These are phyloP conservation scores for Noccaea bulbosa DNA, from an alignment of 345 rosid species.

Conservation along the genomic window DNA sequence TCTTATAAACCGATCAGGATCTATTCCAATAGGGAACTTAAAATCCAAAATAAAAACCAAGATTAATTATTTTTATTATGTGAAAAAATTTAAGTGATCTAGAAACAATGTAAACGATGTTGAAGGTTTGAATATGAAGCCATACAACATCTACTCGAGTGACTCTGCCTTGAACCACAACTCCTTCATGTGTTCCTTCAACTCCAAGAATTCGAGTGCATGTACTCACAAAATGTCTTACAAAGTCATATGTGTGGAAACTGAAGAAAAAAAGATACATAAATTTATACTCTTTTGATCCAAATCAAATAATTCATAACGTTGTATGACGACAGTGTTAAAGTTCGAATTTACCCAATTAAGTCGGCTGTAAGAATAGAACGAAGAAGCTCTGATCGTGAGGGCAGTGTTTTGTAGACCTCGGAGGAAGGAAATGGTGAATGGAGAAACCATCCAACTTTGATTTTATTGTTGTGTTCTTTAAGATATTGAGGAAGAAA, in stretches of 20 bases:
- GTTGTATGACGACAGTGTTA: not conserved
- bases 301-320: conserved; percentile 13
- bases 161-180: conserved; percentile 85
- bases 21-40: conserved; percentile 97
- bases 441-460: conserved; percentile 99
- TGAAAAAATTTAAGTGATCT: not conserved
- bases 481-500: conserved; percentile 90
- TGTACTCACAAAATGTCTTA: conserved; percentile 88
- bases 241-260: conserved; percentile 95
- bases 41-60: not conserved
- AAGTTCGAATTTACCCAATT: conserved; percentile 66
- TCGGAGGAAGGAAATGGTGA: conserved; percentile 99
- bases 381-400: conserved; percentile 82
- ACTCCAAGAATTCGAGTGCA: conserved; percentile 94
- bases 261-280: too few relatives aligned
- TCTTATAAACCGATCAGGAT: conserved; percentile 70
- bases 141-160: conserved; percentile 93
- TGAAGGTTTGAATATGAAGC: conserved; percentile 26
- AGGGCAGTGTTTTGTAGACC: conserved; percentile 88
- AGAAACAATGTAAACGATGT: not conserved
- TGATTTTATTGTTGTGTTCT: conserved; percentile 69
- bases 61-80: not conserved
- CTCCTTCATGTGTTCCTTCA: conserved; percentile 94
- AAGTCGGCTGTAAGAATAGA: conserved; percentile 86
- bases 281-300: too few relatives aligned